phyloP scores from a whole-genome alignment of 1,139 yeast species.

The Blastobotrys serpentis region DNA sequence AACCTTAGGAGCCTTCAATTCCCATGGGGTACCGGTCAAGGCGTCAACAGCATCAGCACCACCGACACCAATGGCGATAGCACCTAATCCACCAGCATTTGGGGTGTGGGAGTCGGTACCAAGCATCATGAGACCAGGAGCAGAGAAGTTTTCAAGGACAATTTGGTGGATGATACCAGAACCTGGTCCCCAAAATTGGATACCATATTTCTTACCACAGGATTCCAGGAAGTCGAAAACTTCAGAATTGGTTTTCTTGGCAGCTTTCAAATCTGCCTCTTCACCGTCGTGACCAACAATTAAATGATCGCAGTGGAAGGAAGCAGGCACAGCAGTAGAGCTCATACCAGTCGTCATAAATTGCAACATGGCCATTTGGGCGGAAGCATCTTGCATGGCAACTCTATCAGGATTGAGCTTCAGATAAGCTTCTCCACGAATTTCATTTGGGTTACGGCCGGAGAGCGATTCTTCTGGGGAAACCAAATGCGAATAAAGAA shows the following conservation, averaged over 20 bases:
- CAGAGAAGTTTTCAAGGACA: conserved; percentile 90
- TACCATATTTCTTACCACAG: conserved; percentile 90
- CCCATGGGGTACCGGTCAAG: conserved; percentile 98
- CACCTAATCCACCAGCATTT: conserved; percentile 97
- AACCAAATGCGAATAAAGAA: conserved; percentile 84
- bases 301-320: conserved; percentile 96
- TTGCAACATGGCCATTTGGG: conserved; percentile 95
- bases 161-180: conserved; percentile 98
- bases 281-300: conserved; percentile 96
- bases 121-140: conserved; percentile 93
- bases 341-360: conserved; percentile 95
- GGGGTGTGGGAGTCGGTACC: conserved; percentile 99
- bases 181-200: conserved; percentile 99
- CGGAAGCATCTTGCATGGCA: conserved; percentile 99
- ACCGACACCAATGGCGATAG: conserved; percentile 97
- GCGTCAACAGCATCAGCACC: conserved; percentile 99
- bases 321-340: conserved; percentile 85
- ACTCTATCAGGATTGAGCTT: conserved; percentile 96
- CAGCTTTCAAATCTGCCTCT: conserved; percentile 64
- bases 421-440: conserved; percentile 82
- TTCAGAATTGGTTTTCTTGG: conserved; percentile 84
- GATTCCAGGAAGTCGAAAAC: conserved; percentile 90
- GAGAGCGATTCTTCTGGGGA: conserved; percentile 78
- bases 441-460: conserved; percentile 41
- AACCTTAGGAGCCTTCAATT: conserved; percentile 91